Evolutionary conservation across 108 stramenopile species (phyloP).

Genomic region (Skeletonema grethae): DNA sequence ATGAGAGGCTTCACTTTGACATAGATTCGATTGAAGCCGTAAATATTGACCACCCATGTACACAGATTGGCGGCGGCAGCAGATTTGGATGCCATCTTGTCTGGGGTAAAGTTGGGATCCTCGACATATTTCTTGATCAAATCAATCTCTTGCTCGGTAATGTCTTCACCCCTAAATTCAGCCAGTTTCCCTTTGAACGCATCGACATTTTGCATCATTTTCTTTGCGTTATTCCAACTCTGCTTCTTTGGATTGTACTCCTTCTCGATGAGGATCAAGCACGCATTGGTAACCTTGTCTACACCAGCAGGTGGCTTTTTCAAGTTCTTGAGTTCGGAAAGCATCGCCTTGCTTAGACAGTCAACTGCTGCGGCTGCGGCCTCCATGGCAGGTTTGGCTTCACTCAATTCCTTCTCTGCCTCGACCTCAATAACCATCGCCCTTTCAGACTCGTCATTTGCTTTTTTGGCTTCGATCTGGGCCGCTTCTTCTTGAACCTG

Average conservation of each 20-base stretch:
- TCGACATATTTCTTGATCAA: slow-evolving; percentile 56
- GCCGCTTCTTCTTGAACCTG: slow-evolving; percentile 83
- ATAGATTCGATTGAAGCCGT: slow-evolving; percentile 89
- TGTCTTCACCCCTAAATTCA: slow-evolving; percentile 76
- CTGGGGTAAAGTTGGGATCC: slow-evolving; percentile 67
- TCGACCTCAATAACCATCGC: slow-evolving; percentile 80
- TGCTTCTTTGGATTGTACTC: slow-evolving; percentile 79
- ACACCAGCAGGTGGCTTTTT: slow-evolving; percentile 81
- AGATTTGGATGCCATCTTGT: slow-evolving; percentile 86
- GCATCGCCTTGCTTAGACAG: slow-evolving; percentile 83
- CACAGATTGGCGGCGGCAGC: slow-evolving; percentile 89
- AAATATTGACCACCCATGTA: slow-evolving; percentile 89
- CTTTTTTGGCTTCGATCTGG: slow-evolving; percentile 74
- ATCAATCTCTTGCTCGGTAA: slow-evolving; percentile 71
- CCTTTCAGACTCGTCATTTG: slow-evolving; percentile 66
- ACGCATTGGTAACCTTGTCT: slow-evolving; percentile 80
- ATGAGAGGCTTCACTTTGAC: slow-evolving; percentile 93
- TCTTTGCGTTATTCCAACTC: slow-evolving; percentile 86
- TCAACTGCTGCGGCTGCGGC: slow-evolving; percentile 86
- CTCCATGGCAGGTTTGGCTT: slow-evolving; percentile 91
- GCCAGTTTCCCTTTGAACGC: slow-evolving; percentile 73
- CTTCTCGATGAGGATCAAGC: slow-evolving; percentile 85
- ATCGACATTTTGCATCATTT: slow-evolving; percentile 91
- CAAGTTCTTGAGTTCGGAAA: slow-evolving; percentile 86
- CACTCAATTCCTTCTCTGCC: slow-evolving; percentile 79